A percentile compares a stretch with the other conserved stretches of the same genome.
phyloP scores from a whole-genome alignment of 352 stramenopile genomes.

The Globisporangium acanthophoron region DNA sequence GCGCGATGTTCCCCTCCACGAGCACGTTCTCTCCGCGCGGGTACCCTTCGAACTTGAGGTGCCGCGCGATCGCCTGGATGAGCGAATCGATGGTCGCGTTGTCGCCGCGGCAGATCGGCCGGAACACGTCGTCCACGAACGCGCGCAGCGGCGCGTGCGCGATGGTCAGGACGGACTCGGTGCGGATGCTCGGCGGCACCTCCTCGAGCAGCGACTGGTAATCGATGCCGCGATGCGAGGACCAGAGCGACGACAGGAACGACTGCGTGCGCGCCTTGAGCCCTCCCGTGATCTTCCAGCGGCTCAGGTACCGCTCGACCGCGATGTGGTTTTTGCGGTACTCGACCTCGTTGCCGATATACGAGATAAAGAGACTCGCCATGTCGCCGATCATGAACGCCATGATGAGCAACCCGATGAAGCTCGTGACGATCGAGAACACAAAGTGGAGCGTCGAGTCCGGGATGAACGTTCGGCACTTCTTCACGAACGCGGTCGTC shows the following conservation, averaged over 20 bases:
- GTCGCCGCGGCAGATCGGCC: slow-evolving; percentile 24
- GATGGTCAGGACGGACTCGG: slow-evolving; percentile 45
- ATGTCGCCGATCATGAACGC: slow-evolving; percentile 72
- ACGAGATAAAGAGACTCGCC: slow-evolving; percentile 64
- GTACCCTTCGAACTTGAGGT: slow-evolving; percentile 58
- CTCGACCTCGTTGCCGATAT: slow-evolving; percentile 63
- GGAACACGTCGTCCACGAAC: slow-evolving; percentile 40
- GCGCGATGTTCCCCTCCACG: slow-evolving; percentile 58
- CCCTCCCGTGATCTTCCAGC: slow-evolving; percentile 39
- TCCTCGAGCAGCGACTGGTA: slow-evolving; percentile 53
- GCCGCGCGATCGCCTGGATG: slow-evolving; percentile 32
- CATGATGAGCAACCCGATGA: slow-evolving; percentile 45
- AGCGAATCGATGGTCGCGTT: slow-evolving; percentile 20
- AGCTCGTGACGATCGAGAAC: slow-evolving; percentile 45
- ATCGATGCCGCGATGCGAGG: slow-evolving; percentile 51
- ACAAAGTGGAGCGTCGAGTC: slow-evolving; percentile 22
- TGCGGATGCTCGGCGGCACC: slow-evolving; percentile 40
- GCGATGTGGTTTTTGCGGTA: slow-evolving; percentile 71
- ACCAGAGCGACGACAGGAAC: slow-evolving; percentile 62
- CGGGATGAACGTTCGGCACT: slow-evolving; percentile 25
- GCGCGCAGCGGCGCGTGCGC: slow-evolving; percentile 27
- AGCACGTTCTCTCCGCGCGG: slow-evolving; percentile 51
- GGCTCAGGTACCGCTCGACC: slow-evolving; percentile 47
- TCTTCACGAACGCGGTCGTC: slow-evolving; percentile 53
- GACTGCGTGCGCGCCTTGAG: slow-evolving; percentile 39